Percentiles rank a stretch among this genome's conserved stretches.
These are phyloP conservation scores for Scedosporium dehoogii DNA, from an alignment of 2,329 filamentous ascomycete genomes.

Conservation along the genomic window DNA sequence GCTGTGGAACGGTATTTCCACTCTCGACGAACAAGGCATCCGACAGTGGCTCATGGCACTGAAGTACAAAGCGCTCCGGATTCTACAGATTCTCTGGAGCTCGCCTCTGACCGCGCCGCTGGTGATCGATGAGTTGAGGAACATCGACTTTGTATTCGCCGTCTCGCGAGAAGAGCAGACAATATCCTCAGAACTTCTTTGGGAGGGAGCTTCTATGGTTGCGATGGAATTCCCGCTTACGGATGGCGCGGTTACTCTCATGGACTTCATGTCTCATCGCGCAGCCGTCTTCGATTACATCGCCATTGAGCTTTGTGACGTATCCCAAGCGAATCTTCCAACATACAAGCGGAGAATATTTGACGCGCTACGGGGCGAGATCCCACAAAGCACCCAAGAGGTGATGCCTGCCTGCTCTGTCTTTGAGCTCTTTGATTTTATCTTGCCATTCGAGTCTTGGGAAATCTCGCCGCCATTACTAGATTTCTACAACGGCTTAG, in stretches of 20 bases:
- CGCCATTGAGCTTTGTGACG: slow-evolving; percentile 71
- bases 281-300: slow-evolving; percentile 77
- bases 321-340: slow-evolving; percentile 60
- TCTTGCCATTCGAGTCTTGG: slow-evolving; percentile 45
- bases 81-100: slow-evolving; percentile 74
- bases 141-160: slow-evolving; percentile 69
- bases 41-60: slow-evolving; percentile 59
- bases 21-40: slow-evolving; percentile 50
- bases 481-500: slow-evolving; percentile 53
- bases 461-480: slow-evolving; percentile 41
- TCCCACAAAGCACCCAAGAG: slow-evolving; percentile 56
- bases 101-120: slow-evolving; percentile 68
- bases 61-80: slow-evolving; percentile 58
- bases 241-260: slow-evolving; percentile 57
- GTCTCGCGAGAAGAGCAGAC: slow-evolving; percentile 62
- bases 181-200: slow-evolving; percentile 59
- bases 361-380: slow-evolving; percentile 68
- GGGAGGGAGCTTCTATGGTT: slow-evolving; percentile 58
- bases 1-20: slow-evolving; percentile 60
- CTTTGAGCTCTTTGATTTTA: slow-evolving; percentile 90
- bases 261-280: slow-evolving; percentile 69
- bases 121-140: slow-evolving; percentile 69
- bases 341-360: slow-evolving; percentile 60
- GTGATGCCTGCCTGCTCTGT: slow-evolving; percentile 61
- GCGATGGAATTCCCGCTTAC: slow-evolving; percentile 59